A percentile compares a stretch with the other conserved stretches of the same genome.
Evolutionary conservation across 495 filamentous ascomycete species (phyloP).

Genomic region (Penicillium atrosanguineum): DNA sequence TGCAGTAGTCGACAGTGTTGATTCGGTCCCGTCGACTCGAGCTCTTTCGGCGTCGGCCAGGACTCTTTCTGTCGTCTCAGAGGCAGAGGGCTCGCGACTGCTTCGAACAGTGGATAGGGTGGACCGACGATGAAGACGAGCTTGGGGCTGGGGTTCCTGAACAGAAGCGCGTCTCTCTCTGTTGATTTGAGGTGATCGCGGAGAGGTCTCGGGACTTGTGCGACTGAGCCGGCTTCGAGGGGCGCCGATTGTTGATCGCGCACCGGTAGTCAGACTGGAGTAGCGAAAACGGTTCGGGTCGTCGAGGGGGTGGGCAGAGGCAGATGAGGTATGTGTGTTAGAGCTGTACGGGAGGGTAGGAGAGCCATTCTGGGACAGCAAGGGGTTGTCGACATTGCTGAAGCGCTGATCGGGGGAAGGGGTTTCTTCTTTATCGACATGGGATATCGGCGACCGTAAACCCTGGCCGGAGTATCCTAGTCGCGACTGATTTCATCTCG

Average conservation of each 20-base stretch:
- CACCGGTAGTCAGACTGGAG: slow-evolving; percentile 34
- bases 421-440: slow-evolving; percentile 33
- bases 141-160: slow-evolving; percentile 32
- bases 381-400: slow-evolving; percentile 43
- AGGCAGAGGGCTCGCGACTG: slow-evolving; percentile 50
- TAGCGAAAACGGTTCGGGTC: slow-evolving; percentile 42
- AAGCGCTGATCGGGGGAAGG: slow-evolving; percentile 44
- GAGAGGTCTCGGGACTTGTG: slow-evolving; percentile 42
- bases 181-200: slow-evolving; percentile 40
- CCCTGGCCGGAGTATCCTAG: slow-evolving; percentile 40
- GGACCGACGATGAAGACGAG: slow-evolving; percentile 53
- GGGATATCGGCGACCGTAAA: slow-evolving; percentile 38
- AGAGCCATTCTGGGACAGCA: slow-evolving; percentile 41
- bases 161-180: slow-evolving; percentile 48
- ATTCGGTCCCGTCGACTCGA: slow-evolving; percentile 66
- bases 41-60: slow-evolving; percentile 49
- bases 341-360: slow-evolving; percentile 38
- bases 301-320: slow-evolving; percentile 52
- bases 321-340: slow-evolving; percentile 37
- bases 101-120: slow-evolving; percentile 50
- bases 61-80: slow-evolving; percentile 40
- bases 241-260: slow-evolving; percentile 44
- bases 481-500: slow-evolving; percentile 32
- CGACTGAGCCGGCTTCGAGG: slow-evolving; percentile 40
- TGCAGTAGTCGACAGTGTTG: slow-evolving; percentile 79